These are phyloP conservation scores for Gymnopilus junonius DNA, from an alignment of 768 basidiomycete genomes.

Conservation along the genomic window DNA sequence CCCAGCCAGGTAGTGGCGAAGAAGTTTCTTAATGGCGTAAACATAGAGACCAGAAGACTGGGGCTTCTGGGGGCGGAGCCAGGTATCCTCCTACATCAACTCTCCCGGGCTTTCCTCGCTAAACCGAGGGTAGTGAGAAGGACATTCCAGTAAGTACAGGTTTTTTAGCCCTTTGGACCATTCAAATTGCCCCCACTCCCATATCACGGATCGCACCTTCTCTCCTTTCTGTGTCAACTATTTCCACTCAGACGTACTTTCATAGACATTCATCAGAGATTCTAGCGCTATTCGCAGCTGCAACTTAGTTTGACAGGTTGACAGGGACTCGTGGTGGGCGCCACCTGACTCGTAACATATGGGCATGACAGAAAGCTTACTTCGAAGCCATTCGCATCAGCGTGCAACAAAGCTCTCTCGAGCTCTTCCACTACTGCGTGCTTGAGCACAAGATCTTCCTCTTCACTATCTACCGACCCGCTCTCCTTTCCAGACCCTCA, in stretches of 20 bases:
- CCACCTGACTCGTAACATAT: conserved; percentile 1
- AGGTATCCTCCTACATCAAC: background rate
- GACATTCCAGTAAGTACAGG: background rate
- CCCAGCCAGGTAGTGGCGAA: background rate
- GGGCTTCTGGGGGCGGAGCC: background rate
- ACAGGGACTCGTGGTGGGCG: conserved; percentile 1
- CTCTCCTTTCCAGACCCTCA: background rate
- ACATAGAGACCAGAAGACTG: background rate
- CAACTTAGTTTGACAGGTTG: background rate
- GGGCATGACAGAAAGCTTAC: background rate
- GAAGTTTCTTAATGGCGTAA: background rate
- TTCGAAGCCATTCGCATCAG: background rate
- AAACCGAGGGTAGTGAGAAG: background rate
- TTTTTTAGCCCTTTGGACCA: background rate
- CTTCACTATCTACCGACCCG: background rate
- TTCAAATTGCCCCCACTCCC: background rate
- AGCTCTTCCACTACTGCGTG: background rate
- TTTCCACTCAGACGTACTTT: background rate
- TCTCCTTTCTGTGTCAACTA: background rate
- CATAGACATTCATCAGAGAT: background rate
- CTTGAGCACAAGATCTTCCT: background rate
- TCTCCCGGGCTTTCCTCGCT: background rate
- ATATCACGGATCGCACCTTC: background rate
- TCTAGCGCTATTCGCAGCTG: background rate
- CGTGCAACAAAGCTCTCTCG: background rate